Evolutionary conservation across 495 filamentous ascomycete species (phyloP), one percentile per base, ranked within the genome.

Genomic region (Hypoxylon lienhwacheense): DNA sequence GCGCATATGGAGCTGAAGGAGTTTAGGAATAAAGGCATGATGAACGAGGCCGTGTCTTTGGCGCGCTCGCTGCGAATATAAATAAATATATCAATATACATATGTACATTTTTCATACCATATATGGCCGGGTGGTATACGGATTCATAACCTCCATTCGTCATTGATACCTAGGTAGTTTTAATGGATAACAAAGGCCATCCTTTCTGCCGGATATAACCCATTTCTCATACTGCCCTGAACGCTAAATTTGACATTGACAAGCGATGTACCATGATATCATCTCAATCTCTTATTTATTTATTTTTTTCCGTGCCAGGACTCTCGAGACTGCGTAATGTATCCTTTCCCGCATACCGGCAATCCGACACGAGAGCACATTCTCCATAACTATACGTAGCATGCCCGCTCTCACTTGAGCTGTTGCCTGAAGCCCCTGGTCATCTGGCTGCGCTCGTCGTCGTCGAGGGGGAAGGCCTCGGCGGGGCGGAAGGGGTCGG

Each of bases 401-500:
- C 4, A 12, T 11, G 1, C 44, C 54, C 26, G 36, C 17, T 20
- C 34, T 63, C 59, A 72, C 41, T 70, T 70, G 4, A 61, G 37
- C 66, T 69, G 67, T 64, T 77, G 69, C 48, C 75, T 70, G 39
- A 71, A 77, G 19, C 74, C 75, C 59, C 71, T 69, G 35, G 60
- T 64, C 6, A 43, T 52, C 36, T 54, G 63, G 17, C 68, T 68
- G 11, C 55, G 55, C 61, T 76, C 76, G 12, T 68, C 67, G 39
- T 58, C 66, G 37, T 71, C 70, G 50, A 66, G 61, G 22, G 53
- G 54, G 11, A 48, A 59, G 6, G 54, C 64, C 7, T 63, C 54
- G 8, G 76, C 67, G 2, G 71, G 74, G 55, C 67, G 70, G 53
- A 88, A 87, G 12, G 84, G 83, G 68, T 88, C 84, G 15, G 71